Percentiles rank a stretch among this genome's conserved stretches.
These are phyloP conservation scores for Zoysia pacifica DNA, from an alignment of 176 grass and related monocot species.

Conservation along the genomic window DNA sequence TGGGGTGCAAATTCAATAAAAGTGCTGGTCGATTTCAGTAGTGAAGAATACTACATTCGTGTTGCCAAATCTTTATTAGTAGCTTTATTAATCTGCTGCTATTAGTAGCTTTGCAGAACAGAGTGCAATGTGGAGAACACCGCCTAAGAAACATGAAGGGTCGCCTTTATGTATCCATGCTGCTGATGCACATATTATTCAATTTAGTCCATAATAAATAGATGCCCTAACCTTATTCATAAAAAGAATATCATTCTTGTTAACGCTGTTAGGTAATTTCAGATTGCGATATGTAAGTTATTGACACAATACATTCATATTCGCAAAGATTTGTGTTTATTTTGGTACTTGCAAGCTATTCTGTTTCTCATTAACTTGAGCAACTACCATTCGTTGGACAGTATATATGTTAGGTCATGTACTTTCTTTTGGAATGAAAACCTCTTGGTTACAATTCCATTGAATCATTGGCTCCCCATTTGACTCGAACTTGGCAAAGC, in stretches of 20 bases:
- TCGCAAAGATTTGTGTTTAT: not conserved
- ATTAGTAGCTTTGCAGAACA: conserved; percentile 75
- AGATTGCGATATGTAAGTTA: conserved; percentile 9
- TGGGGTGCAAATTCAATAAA: conserved; percentile 42
- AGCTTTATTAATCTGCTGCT: conserved; percentile 63
- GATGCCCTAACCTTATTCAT: conserved; percentile 10
- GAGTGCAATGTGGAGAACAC: conserved; percentile 50
- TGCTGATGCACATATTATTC: not conserved
- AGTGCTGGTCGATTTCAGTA: conserved; percentile 52
- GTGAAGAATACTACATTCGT: conserved; percentile 50
- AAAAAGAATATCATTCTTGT: not conserved
- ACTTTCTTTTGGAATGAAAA: not conserved
- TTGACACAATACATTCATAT: not conserved
- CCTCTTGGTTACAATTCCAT: not conserved
- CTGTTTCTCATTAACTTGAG: not conserved
- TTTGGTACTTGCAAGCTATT: not conserved
- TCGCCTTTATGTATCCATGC: not conserved
- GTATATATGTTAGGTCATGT: not conserved
- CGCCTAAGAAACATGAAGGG: conserved; percentile 16
- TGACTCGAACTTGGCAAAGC: not conserved
- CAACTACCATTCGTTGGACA: not conserved
- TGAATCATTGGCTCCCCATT: not conserved
- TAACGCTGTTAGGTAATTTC: not conserved
- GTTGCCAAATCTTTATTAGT: conserved; percentile 50
- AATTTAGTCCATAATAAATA: conserved; percentile 14